Conservation (phyloP, 2,329 filamentous ascomycete species). For the Sordariomycetes sp. region DNA sequence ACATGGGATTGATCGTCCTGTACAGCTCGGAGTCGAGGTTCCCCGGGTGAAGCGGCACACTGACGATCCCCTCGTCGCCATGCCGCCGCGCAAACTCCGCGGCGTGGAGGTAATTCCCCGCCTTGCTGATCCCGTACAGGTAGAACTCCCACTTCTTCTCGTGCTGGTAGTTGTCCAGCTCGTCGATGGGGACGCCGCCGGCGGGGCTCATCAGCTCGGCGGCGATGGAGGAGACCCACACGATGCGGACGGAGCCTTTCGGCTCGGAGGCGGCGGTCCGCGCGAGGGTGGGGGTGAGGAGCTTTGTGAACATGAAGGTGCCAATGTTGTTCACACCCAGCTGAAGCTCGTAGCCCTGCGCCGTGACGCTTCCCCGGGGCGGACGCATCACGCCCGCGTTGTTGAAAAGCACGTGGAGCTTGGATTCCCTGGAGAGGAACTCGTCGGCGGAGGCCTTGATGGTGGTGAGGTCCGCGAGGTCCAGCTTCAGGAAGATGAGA, state of each 20-base stretch:
- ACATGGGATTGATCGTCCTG: slow-evolving; percentile 12
- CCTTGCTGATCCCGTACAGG: slow-evolving; percentile 19
- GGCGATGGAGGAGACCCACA: slow-evolving; percentile 19
- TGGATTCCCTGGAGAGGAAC: slow-evolving; percentile 15
- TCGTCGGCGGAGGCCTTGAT: slow-evolving; percentile 16
- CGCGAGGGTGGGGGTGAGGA: slow-evolving; percentile 20
- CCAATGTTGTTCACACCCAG: slow-evolving; percentile 24
- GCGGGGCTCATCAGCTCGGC: slow-evolving; percentile 11
- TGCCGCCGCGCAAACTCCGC: slow-evolving; percentile 16
- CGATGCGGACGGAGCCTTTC: slow-evolving; percentile 14
- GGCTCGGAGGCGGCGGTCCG: slow-evolving; percentile 16
- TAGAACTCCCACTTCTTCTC: slow-evolving; percentile 10
- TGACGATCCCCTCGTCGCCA: slow-evolving; percentile 15
- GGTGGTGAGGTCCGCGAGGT: slow-evolving; percentile 24
- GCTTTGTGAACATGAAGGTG: slow-evolving; percentile 22
- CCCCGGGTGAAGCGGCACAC: slow-evolving; percentile 22
- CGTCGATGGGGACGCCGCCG: slow-evolving; percentile 13
- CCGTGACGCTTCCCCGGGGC: slow-evolving; percentile 23
- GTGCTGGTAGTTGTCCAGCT: slow-evolving; percentile 14
- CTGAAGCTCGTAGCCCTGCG: slow-evolving; percentile 27
- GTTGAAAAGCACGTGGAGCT: slow-evolving; percentile 26
- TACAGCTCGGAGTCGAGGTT: slow-evolving; percentile 23
- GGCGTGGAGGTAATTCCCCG: slow-evolving; percentile 17
- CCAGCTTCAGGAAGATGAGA: slow-evolving; percentile 29
- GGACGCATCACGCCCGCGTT: slow-evolving; percentile 30